phyloP scores from a whole-genome alignment of 257 asterid genomes.

The Nyctanthes arbortristis region DNA sequence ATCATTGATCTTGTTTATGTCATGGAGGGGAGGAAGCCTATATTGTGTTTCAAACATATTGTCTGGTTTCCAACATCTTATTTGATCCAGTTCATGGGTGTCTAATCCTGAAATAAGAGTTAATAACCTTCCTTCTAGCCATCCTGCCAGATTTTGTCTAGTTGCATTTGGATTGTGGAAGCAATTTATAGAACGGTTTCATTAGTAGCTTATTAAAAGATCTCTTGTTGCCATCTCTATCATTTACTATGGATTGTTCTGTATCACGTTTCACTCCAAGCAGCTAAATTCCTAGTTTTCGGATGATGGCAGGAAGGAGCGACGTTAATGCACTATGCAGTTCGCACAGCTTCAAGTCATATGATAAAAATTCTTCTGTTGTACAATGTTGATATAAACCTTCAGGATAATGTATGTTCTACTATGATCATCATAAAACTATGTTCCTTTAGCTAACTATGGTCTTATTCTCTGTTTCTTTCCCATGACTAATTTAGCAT shows the following conservation, averaged over 20 bases:
- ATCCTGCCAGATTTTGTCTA: background rate
- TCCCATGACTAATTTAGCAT: background rate
- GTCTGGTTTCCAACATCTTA: background rate
- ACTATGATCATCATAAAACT: conserved; percentile 4
- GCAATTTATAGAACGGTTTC: background rate
- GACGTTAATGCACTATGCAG: conserved; percentile 93
- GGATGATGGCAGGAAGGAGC: conserved; percentile 75
- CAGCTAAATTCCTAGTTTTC: background rate
- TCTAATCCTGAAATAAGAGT: background rate
- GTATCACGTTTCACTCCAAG: background rate
- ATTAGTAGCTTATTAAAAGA: conserved; percentile 1
- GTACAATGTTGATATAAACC: conserved; percentile 81
- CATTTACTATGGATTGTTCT: background rate
- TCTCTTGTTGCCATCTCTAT: conserved; percentile 8
- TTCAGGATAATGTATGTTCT: conserved; percentile 65
- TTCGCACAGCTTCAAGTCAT: conserved; percentile 69
- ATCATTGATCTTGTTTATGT: background rate
- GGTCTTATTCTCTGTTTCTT: background rate
- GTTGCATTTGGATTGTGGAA: background rate
- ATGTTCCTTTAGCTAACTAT: background rate
- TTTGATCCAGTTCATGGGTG: background rate
- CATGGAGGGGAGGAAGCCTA: background rate
- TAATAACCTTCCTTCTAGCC: background rate
- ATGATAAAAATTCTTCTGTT: conserved; percentile 86
- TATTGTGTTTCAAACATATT: background rate